Percentiles rank a stretch among this genome's conserved stretches.
Conservation (phyloP, 306 rosid species). For the Herpetospermum pedunculosum region DNA sequence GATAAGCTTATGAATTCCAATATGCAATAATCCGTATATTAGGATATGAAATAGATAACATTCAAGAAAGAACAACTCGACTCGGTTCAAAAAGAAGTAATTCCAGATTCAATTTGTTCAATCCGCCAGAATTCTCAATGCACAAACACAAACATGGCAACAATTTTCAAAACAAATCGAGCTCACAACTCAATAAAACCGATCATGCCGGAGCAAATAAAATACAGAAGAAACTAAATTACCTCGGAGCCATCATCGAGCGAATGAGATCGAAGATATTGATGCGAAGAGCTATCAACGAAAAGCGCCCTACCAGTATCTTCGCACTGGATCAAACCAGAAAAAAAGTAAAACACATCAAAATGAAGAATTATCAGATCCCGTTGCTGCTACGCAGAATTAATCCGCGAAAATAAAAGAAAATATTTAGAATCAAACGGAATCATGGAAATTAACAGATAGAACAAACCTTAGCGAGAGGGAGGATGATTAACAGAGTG, state of each 20-base stretch:
- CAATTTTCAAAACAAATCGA: neutral
- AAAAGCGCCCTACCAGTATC: constrained; percentile 25
- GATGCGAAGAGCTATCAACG: constrained; percentile 30
- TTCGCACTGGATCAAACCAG: constrained; percentile 24
- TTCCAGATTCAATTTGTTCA: constrained; percentile 3
- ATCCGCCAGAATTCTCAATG: neutral
- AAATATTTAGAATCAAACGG: neutral
- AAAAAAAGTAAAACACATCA: neutral
- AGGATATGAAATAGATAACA: neutral
- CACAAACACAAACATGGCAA: neutral
- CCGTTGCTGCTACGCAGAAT: neutral
- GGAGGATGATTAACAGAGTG: constrained; percentile 20
- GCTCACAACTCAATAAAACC: neutral
- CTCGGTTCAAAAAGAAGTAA: neutral
- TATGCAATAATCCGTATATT: neutral
- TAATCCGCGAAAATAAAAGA: neutral
- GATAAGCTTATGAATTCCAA: neutral
- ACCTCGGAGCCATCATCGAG: constrained; percentile 31
- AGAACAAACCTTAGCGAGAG: constrained; percentile 26
- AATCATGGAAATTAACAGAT: neutral
- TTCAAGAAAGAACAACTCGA: neutral
- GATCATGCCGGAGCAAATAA: neutral
- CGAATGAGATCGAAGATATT: constrained; percentile 26
- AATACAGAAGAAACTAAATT: neutral
- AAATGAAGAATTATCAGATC: constrained; percentile 25